Evolutionary conservation across 2,329 filamentous ascomycete species (phyloP), one percentile per base, ranked within the genome.

Genomic region (Pseudocercospora fijiensis): DNA sequence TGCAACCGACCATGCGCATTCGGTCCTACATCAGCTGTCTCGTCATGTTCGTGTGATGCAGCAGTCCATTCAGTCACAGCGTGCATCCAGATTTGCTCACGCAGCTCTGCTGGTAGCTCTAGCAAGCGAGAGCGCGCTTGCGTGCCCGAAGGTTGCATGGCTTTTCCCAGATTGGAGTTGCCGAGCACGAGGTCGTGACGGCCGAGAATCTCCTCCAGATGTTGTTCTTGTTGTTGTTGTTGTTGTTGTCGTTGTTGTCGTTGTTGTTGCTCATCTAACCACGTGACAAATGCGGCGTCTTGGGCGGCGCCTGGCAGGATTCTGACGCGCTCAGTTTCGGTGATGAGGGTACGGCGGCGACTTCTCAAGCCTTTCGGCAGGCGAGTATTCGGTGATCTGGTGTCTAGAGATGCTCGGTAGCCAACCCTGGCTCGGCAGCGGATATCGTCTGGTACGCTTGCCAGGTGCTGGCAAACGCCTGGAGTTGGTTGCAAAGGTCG

Each of bases 61-160:
- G 27, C 41, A 47, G 37, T 62, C 69, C 67, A 69, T 33, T 69
- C 69, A 8, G 65, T 66, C 11, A 71, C 69, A 13, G 69, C 61
- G 45, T 63, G 58, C 30, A 55, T 56, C 63, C 64, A 70, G 27
- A 69, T 70, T 43, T 53, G 41, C 52, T 71, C 68, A 2, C 68
- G 63, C 10, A 71, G 33, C 43, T 71, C 68, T 47, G 68, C 64
- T 26, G 69, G 69, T 11, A 71, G 62, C 27, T 67, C 64, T 22
- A 71, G 60, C 10, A 70, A 62, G 11, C 60, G 62, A 56, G 65
- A 66, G 27, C 63, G 52, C 30, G 57, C n/a, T 49, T 33, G 30
- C 22, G 18, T 22, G 22, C 49, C 20, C 22, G 45, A 13, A 24
- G 49, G 49, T 26, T 53, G 49, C 26, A 28, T 26, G 49, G 11